phyloP scores from a whole-genome alignment of 768 basidiomycete species.

The Pholiota microspora region DNA sequence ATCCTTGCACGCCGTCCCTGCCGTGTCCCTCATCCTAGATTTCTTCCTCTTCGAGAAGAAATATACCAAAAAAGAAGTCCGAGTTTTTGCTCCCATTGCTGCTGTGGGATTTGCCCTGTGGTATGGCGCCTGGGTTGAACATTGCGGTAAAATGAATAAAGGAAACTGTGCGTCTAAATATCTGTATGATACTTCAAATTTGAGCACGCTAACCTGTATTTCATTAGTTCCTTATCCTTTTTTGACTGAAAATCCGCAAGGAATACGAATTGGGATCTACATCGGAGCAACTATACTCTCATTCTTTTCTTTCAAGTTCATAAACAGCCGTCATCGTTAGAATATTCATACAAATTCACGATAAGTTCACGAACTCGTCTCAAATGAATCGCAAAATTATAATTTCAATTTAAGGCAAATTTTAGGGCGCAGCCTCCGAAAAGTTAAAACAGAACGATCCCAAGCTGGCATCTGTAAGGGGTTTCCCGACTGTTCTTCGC shows the following conservation, averaged over 20 bases:
- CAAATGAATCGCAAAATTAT: too few species aligned
- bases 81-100: constrained; percentile 28
- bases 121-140: constrained; percentile 69
- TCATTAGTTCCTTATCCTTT: constrained; percentile 80
- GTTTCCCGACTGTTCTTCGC: too few species aligned
- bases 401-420: too few species aligned
- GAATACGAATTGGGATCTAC: constrained; percentile 60
- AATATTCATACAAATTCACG: too few species aligned
- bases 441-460: too few species aligned
- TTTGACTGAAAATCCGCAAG: constrained; percentile 56
- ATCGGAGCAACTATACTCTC: constrained; percentile 47
- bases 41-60: constrained; percentile 66
- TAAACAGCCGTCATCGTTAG: constrained; percentile 55
- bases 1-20: constrained; percentile 64
- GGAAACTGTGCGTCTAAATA: constrained; percentile 50
- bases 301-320: constrained; percentile 48
- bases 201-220: constrained; percentile 1
- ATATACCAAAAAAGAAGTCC: constrained; percentile 36
- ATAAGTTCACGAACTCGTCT: too few species aligned
- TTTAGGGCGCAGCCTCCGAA: too few species aligned
- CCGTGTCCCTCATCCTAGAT: constrained; percentile 55
- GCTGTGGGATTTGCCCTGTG: constrained; percentile 31
- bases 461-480: too few species aligned
- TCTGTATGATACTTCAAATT: neutral
- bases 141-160: constrained; percentile 55